Percentiles rank a stretch among this genome's conserved stretches.
Conservation (phyloP, 2,329 filamentous ascomycete genomes). For the Colletotrichum cuscutae region DNA sequence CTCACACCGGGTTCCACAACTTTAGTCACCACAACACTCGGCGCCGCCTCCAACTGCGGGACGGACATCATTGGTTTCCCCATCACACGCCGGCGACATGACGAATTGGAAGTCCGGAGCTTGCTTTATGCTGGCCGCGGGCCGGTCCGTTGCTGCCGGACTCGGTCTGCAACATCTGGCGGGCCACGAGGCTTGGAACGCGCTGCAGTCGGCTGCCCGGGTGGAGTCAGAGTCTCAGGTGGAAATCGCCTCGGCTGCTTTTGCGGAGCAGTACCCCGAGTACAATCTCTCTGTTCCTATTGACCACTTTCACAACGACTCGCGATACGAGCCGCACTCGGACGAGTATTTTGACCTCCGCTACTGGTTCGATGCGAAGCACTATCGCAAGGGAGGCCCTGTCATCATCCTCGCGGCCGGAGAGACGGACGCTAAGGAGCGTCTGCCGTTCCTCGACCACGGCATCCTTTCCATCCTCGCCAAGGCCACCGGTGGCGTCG, state of each 20-base stretch:
- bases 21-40: slow-evolving; percentile 29
- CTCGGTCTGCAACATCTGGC: slow-evolving; percentile 12
- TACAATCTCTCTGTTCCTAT: slow-evolving; percentile 63
- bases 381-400: slow-evolving; percentile 82
- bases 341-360: slow-evolving; percentile 75
- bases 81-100: slow-evolving; percentile 15
- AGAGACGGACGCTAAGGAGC: slow-evolving; percentile 71
- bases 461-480: slow-evolving; percentile 79
- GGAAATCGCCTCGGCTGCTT: neutral
- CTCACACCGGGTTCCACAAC: neutral
- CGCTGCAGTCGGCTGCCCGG: slow-evolving; percentile 12
- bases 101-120: slow-evolving; percentile 23
- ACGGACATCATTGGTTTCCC: slow-evolving; percentile 16
- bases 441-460: slow-evolving; percentile 79
- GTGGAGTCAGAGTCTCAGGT: neutral
- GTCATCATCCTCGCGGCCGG: slow-evolving; percentile 82
- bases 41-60: slow-evolving; percentile 8
- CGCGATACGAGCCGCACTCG: slow-evolving; percentile 80
- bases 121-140: slow-evolving; percentile 19
- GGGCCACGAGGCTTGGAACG: slow-evolving; percentile 14
- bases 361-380: slow-evolving; percentile 84
- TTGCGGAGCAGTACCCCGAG: slow-evolving; percentile 45
- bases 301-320: slow-evolving; percentile 87
- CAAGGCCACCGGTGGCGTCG: slow-evolving; percentile 77
- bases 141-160: slow-evolving; percentile 9